phyloP scores from a whole-genome alignment of 257 asterid genomes.

The Fraxinus pennsylvanica region DNA sequence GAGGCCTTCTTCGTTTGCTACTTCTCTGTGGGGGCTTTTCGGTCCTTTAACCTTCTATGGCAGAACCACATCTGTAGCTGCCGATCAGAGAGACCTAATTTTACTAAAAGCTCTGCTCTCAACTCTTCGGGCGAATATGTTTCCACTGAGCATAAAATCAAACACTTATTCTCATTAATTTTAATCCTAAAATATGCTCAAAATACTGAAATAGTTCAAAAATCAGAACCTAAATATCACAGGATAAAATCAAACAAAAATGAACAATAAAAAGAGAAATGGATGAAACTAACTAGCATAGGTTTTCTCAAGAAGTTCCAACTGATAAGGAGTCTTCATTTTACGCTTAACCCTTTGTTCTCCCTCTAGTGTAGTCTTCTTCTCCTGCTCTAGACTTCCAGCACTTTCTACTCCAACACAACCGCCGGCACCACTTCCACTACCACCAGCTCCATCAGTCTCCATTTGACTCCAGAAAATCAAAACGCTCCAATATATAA shows the following conservation, averaged over 20 bases:
- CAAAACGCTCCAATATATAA: constrained; percentile 23
- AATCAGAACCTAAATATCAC: constrained; percentile 3
- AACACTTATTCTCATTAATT: constrained; percentile 16
- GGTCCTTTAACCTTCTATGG: constrained; percentile 88
- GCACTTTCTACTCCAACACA: constrained; percentile 28
- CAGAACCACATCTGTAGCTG: constrained; percentile 99
- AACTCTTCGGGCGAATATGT: constrained; percentile 74
- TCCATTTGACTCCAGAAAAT: constrained; percentile 52
- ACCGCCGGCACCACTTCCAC: constrained; percentile 35
- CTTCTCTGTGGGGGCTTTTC: constrained; percentile 61
- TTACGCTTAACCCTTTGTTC: constrained; percentile 71
- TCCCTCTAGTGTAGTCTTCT: constrained; percentile 48
- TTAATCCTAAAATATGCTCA: constrained; percentile 1
- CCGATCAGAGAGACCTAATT: constrained; percentile 78
- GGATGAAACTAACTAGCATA: constrained; percentile 60
- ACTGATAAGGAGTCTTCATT: constrained; percentile 89
- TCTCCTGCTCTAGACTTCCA: constrained; percentile 42
- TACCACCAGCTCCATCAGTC: constrained; percentile 37
- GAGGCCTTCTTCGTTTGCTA: constrained; percentile 43
- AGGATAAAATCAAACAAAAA: not conserved
- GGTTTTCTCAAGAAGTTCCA: constrained; percentile 77
- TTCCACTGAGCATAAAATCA: constrained; percentile 51
- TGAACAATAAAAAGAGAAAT: not conserved
- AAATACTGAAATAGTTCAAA: not conserved
- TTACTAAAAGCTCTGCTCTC: constrained; percentile 74